A percentile compares a stretch with the other conserved stretches of the same genome.
phyloP scores from a whole-genome alignment of 1,139 yeast species.

The Debaryomyces nepalensis region DNA sequence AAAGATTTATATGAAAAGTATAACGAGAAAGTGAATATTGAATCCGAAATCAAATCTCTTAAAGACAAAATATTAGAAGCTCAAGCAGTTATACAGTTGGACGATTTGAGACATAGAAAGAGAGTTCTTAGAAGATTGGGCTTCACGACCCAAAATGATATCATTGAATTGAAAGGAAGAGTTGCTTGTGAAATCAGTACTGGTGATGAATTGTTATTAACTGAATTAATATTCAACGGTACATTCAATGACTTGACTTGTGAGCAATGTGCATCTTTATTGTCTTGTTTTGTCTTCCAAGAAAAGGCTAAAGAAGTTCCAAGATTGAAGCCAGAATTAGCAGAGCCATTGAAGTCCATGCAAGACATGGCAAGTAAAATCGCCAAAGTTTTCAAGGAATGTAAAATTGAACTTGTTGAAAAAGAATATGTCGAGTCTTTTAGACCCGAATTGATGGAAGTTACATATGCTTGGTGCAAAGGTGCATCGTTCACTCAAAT shows the following conservation, averaged over 20 bases:
- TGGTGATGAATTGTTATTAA: constrained; percentile 87
- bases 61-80: constrained; percentile 77
- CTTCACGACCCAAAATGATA: constrained; percentile 80
- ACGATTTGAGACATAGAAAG: constrained; percentile 89
- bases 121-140: constrained; percentile 84
- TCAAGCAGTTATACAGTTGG: constrained; percentile 89
- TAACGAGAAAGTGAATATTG: constrained; percentile 63
- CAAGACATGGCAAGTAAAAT: constrained; percentile 89
- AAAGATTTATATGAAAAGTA: constrained; percentile 66
- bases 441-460: constrained; percentile 94
- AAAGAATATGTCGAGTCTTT: constrained; percentile 91
- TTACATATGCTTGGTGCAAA: constrained; percentile 94
- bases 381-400: constrained; percentile 86
- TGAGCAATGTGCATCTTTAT: constrained; percentile 88
- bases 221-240: constrained; percentile 94
- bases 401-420: constrained; percentile 85
- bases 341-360: constrained; percentile 85
- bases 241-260: constrained; percentile 84
- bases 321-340: constrained; percentile 79
- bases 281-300: constrained; percentile 96
- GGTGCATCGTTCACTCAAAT: constrained; percentile 96
- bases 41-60: constrained; percentile 61
- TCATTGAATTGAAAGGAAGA: constrained; percentile 93
- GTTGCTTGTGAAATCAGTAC: constrained; percentile 95
- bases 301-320: constrained; percentile 92